A percentile compares a stretch with the other conserved stretches of the same genome.
These are phyloP conservation scores for Mycosphaerella arachidis DNA, from an alignment of 2,329 filamentous ascomycete species.

Conservation along the genomic window DNA sequence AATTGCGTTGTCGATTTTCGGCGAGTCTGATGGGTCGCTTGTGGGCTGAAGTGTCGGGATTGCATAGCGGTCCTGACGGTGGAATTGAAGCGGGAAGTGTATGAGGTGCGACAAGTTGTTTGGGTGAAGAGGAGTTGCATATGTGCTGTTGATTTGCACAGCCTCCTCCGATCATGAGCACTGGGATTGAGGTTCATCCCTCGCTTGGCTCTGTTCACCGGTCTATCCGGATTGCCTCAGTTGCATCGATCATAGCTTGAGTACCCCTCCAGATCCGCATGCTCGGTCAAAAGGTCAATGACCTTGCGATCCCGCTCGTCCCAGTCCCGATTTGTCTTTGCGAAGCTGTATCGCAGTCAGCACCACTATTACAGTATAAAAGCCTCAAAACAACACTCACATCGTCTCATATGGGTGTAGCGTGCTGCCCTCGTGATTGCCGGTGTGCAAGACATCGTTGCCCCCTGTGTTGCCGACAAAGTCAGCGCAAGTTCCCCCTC, in stretches of 20 bases:
- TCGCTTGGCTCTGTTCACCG: too few relatives aligned
- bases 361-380: neutral
- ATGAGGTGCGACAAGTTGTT: too few relatives aligned
- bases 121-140: too few relatives aligned
- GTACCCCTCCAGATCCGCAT: constrained; percentile 12
- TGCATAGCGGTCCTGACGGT: too few relatives aligned
- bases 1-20: too few relatives aligned
- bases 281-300: constrained; percentile 16
- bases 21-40: too few relatives aligned
- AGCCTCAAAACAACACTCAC: constrained; percentile 2
- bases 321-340: constrained; percentile 16
- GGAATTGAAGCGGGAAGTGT: too few relatives aligned
- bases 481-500: neutral
- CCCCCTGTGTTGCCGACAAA: neutral
- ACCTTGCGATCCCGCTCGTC: constrained; percentile 10
- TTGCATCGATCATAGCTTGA: constrained; percentile 16
- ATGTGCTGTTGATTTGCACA: too few relatives aligned
- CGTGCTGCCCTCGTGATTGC: constrained; percentile 10
- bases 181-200: too few relatives aligned
- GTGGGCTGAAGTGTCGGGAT: too few relatives aligned
- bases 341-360: constrained; percentile 9
- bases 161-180: too few relatives aligned
- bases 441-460: constrained; percentile 10
- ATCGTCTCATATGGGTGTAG: constrained; percentile 18
- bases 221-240: neutral